Conservation (phyloP, 305 asterid species). For the Withania somnifera region DNA sequence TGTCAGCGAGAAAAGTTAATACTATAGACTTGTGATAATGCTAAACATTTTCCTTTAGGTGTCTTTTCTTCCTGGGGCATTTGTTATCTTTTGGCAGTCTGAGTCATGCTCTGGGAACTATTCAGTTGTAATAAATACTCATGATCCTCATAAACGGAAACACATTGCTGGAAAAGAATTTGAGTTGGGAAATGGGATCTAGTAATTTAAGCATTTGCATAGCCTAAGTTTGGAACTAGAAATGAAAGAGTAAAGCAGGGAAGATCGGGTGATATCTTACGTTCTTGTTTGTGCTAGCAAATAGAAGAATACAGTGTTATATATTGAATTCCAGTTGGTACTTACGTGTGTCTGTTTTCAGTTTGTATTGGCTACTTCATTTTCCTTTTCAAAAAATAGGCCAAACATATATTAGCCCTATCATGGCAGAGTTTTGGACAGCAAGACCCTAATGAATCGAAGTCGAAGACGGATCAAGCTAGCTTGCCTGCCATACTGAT, state of each 20-base stretch:
- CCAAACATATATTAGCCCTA: neutral
- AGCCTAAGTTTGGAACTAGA: neutral
- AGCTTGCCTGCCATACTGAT: too few species aligned
- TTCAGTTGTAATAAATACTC: neutral
- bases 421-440: neutral
- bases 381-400: neutral
- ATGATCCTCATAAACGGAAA: neutral
- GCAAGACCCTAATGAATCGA: neutral
- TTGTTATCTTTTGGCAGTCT: neutral
- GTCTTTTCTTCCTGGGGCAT: neutral
- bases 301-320: neutral
- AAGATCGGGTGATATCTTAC: neutral
- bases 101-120: neutral
- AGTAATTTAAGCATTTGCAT: neutral
- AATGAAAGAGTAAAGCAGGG: neutral
- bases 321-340: neutral
- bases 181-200: neutral
- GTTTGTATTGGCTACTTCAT: neutral
- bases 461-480: too few species aligned
- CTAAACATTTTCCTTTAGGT: neutral
- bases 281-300: neutral
- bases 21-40: neutral
- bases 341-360: neutral
- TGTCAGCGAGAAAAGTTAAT: conserved; percentile 20
- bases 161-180: neutral